These are phyloP conservation scores for Wickerhamomyces ciferrii DNA, from an alignment of 805 yeast genomes.

Conservation along the genomic window DNA sequence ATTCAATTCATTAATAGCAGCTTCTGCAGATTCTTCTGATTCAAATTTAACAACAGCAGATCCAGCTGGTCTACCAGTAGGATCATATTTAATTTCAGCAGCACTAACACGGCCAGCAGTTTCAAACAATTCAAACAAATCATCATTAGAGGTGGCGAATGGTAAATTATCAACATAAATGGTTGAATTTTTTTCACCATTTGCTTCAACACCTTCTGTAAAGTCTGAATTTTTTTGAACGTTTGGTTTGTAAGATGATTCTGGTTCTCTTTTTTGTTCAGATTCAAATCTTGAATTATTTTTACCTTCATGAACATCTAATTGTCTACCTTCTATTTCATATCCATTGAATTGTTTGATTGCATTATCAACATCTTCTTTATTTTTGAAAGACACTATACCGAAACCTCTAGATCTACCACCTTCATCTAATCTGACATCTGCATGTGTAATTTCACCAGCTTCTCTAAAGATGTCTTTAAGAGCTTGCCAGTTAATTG, in stretches of 20 bases:
- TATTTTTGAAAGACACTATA: constrained; percentile 62
- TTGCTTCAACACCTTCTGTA: constrained; percentile 59
- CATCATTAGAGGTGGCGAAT: constrained; percentile 81
- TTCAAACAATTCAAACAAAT: constrained; percentile 79
- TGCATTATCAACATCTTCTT: constrained; percentile 69
- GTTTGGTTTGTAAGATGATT: constrained; percentile 2
- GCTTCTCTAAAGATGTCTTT: constrained; percentile 77
- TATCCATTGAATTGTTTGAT: constrained; percentile 64
- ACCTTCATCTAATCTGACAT: constrained; percentile 55
- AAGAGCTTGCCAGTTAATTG: constrained; percentile 78
- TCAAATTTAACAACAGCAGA: constrained; percentile 81
- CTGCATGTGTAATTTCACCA: constrained; percentile 81
- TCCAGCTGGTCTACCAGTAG: constrained; percentile 69
- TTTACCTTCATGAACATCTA: constrained; percentile 78
- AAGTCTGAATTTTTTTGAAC: constrained; percentile 43
- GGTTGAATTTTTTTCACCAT: constrained; percentile 54
- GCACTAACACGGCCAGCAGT: constrained; percentile 70
- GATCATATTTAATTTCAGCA: constrained; percentile 69
- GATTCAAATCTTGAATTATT: constrained; percentile 17
- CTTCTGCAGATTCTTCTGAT: constrained; percentile 59
- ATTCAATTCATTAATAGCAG: constrained; percentile 70
- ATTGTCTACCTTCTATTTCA: constrained; percentile 66
- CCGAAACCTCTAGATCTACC: constrained; percentile 89
- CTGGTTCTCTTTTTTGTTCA: background rate
- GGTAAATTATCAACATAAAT: constrained; percentile 80